phyloP scores from a whole-genome alignment of 2,329 filamentous ascomycete genomes.

The Trichoderma pleuroti region DNA sequence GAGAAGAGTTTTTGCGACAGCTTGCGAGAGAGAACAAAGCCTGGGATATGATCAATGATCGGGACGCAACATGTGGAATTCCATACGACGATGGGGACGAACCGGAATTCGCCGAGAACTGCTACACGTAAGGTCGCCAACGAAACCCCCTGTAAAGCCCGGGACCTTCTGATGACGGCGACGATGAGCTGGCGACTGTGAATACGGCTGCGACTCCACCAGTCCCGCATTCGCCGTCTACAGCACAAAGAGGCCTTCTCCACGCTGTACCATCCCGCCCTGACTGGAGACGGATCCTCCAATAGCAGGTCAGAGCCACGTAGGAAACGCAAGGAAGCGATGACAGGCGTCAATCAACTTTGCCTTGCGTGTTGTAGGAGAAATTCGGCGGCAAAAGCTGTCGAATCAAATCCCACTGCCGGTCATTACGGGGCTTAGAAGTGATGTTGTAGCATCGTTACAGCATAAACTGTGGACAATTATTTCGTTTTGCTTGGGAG shows the following conservation, averaged over 20 bases:
- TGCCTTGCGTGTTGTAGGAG: not conserved
- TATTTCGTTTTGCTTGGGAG: not conserved
- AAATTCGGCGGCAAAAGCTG: not conserved
- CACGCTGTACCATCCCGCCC: not conserved
- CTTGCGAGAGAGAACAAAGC: not conserved
- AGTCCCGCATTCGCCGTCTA: not conserved
- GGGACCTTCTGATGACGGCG: not conserved
- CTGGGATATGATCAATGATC: not conserved
- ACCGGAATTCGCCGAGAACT: not conserved
- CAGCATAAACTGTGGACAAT: not conserved
- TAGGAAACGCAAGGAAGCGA: not conserved
- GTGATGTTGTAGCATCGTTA: not conserved
- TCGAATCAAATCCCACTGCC: not conserved
- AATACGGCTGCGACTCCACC: not conserved
- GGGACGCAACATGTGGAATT: not conserved
- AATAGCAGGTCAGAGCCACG: not conserved
- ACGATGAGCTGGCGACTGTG: not conserved
- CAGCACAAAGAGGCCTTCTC: not conserved
- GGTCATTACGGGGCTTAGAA: not conserved
- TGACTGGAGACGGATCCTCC: not conserved
- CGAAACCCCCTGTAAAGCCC: not conserved
- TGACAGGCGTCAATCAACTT: not conserved
- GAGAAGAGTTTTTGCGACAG: not conserved
- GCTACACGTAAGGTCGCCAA: not conserved
- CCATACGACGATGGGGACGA: not conserved